These are phyloP conservation scores for Stylonectria norvegica DNA, from an alignment of 2,329 filamentous ascomycete species.

Conservation along the genomic window DNA sequence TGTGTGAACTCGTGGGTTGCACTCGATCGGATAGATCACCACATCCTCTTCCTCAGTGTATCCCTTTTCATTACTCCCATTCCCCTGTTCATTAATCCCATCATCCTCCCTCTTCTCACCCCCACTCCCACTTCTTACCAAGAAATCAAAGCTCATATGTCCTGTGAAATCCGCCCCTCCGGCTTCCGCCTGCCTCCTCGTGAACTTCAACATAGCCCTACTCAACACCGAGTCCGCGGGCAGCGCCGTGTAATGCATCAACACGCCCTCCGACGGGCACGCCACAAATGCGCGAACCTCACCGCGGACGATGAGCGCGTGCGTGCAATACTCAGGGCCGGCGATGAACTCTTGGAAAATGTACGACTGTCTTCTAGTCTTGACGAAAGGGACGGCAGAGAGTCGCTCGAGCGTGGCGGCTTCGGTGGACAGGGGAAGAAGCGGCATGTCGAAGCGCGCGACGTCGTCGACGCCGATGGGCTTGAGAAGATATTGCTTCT, in stretches of 20 bases:
- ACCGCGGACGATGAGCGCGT: conserved; percentile 64
- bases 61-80: too few species aligned
- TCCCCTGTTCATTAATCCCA: too few species aligned
- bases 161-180: conserved; percentile 57
- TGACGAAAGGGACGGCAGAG: conserved; percentile 38
- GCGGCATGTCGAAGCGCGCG: conserved; percentile 58
- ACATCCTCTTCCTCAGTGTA: conserved; percentile 24
- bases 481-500: conserved; percentile 61
- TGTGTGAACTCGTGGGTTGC: conserved; percentile 67
- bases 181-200: conserved; percentile 51
- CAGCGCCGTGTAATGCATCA: conserved; percentile 65
- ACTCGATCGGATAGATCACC: conserved; percentile 63
- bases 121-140: too few species aligned
- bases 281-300: conserved; percentile 63
- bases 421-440: conserved; percentile 55
- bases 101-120: conserved; percentile 5
- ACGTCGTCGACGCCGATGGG: conserved; percentile 60
- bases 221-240: conserved; percentile 52
- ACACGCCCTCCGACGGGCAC: conserved; percentile 58
- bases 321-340: conserved; percentile 66
- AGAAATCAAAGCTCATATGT: conserved; percentile 69
- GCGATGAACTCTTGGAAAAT: conserved; percentile 62
- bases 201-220: conserved; percentile 62
- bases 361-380: conserved; percentile 37
- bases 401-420: conserved; percentile 56